Evolutionary conservation across 129 eudicot species (phyloP).

Genomic region (Pulicaria dysenterica): DNA sequence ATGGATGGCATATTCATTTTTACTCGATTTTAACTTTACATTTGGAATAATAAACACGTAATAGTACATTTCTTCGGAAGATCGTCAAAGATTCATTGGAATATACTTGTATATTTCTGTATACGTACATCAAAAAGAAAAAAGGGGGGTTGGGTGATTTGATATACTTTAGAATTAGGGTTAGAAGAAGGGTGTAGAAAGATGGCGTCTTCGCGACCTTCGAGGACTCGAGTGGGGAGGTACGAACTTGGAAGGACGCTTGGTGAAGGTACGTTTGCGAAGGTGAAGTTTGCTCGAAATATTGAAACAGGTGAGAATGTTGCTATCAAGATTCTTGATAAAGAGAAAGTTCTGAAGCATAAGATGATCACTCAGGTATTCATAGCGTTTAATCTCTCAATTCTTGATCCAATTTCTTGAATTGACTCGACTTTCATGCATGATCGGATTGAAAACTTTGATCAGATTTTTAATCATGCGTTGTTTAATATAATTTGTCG

Average conservation of each 20-base stretch:
- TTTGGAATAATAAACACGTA: conserved; percentile 16
- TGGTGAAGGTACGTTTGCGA: conserved; percentile 89
- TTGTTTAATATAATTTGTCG: background rate
- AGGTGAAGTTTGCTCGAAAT: conserved; percentile 75
- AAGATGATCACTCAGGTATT: conserved; percentile 87
- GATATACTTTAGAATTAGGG: conserved; percentile 13
- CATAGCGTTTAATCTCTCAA: conserved; percentile 19
- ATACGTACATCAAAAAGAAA: conserved; percentile 11
- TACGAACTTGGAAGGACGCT: conserved; percentile 83
- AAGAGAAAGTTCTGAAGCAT: conserved; percentile 85
- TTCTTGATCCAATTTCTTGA: conserved; percentile 5
- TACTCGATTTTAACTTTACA: conserved; percentile 9
- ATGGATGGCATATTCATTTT: conserved; percentile 57
- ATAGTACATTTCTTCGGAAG: background rate
- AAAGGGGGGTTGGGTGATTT: conserved; percentile 1
- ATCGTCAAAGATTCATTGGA: conserved; percentile 25
- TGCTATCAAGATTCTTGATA: conserved; percentile 82
- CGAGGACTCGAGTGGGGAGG: conserved; percentile 73
- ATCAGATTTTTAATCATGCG: background rate
- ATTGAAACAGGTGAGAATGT: conserved; percentile 67
- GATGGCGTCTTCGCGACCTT: conserved; percentile 42
- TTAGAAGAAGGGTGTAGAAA: background rate
- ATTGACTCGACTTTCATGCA: background rate
- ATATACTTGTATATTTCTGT: conserved; percentile 33
- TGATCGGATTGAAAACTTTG: background rate